Conservation (phyloP, 2,329 filamentous ascomycete species). For the Aspergillus ustus region DNA sequence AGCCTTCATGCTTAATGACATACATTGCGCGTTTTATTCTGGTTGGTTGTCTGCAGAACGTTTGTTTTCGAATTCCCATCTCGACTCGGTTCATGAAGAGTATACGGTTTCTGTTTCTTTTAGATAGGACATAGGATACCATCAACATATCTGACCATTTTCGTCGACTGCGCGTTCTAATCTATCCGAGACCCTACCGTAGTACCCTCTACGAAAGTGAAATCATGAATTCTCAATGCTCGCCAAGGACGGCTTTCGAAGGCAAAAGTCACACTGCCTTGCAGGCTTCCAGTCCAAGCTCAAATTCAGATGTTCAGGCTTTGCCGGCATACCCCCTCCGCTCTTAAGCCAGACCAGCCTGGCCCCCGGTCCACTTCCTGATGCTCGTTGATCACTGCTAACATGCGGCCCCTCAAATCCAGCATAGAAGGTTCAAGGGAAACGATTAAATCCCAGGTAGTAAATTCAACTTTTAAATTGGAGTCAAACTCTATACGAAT, state of each 20-base stretch:
- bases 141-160: slow-evolving; percentile 6
- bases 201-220: not conserved
- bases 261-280: not conserved
- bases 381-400: not conserved
- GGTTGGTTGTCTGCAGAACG: slow-evolving; percentile 2
- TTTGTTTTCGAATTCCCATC: slow-evolving; percentile 1
- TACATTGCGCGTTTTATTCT: slow-evolving; percentile 7
- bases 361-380: not conserved
- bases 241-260: not conserved
- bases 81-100: slow-evolving; percentile 18
- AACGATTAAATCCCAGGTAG: not conserved
- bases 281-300: not conserved
- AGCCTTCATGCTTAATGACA: slow-evolving; percentile 25
- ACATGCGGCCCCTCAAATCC: not conserved
- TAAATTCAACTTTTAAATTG: slow-evolving; percentile 1
- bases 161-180: not conserved
- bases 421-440: not conserved
- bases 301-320: not conserved
- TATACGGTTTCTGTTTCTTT: slow-evolving; percentile 13
- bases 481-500: slow-evolving; percentile 4
- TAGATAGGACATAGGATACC: slow-evolving; percentile 15
- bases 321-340: not conserved
- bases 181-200: not conserved
- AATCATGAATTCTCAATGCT: not conserved
- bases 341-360: not conserved